Evolutionary conservation across 2,329 filamentous ascomycete species (phyloP), one percentile per base, ranked within the genome.

Genomic region (Clonostachys rosea): DNA sequence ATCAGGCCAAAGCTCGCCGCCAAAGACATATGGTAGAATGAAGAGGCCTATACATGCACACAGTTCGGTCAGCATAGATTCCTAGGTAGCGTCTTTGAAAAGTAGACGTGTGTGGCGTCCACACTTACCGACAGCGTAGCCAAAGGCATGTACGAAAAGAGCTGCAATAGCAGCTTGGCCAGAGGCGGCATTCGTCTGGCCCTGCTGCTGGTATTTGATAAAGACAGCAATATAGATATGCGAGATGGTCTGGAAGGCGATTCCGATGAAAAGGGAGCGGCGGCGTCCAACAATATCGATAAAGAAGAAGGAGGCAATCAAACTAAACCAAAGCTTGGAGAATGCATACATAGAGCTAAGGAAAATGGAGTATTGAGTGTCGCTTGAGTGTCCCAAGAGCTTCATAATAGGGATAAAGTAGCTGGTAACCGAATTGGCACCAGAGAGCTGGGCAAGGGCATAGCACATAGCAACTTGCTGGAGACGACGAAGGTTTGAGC

Each of bases 91-190:
- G 24, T 24, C 24, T 24, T 24, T 24, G 24, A 24, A 24, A 24
- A 24, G 24, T 24, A 24, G 24, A 24, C 24, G 24, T 24, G 7
- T 8, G 24, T 24, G 24, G 6, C 24, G 24, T 8, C 24, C 7
- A 24, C 6, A 51, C 54, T 42, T 44, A 55, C 58, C 59, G 17
- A 60, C 60, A 16, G 64, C 62, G 51, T 71, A 75, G 6, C 69
- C 72, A 41, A 75, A 70, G 1, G 61, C 70, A 44, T 75, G 71
- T 7, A 73, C 55, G 42, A 69, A 75, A 16, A 75, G 63, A 3
- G 66, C 63, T 0, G 69, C 70, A 16, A 75, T 63, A 5, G 70
- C 72, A 1, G 55, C 67, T 33, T 68, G 54, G 3, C 24, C 24
- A 1, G 62, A 63, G 4, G 69, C 59, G 2, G 52, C 53, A 2